phyloP scores from a whole-genome alignment of 2,329 filamentous ascomycete species.

The Blastomyces percursus region DNA sequence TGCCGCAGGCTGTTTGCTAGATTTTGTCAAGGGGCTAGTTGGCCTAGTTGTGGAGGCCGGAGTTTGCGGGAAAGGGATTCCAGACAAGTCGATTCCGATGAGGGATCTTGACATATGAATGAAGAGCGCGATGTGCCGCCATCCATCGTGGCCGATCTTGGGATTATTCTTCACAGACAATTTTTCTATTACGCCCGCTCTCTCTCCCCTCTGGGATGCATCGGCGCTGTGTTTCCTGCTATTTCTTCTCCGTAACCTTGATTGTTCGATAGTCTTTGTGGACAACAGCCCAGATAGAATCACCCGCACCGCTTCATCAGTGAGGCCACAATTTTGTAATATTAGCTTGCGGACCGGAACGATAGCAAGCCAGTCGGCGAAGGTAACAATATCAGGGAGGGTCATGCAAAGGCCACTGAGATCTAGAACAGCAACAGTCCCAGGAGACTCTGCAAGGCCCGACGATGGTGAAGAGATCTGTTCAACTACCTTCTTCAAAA shows the following conservation, averaged over 20 bases:
- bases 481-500: slow-evolving; percentile 82
- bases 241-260: slow-evolving; percentile 39
- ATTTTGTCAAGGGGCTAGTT: slow-evolving; percentile 10
- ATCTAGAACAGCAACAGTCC: slow-evolving; percentile 73
- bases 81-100: slow-evolving; percentile 75
- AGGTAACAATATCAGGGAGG: slow-evolving; percentile 68
- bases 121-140: slow-evolving; percentile 84
- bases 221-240: slow-evolving; percentile 29
- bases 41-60: slow-evolving; percentile 20
- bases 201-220: slow-evolving; percentile 23
- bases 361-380: slow-evolving; percentile 88
- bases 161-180: slow-evolving; percentile 79
- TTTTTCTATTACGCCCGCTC: slow-evolving; percentile 66
- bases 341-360: slow-evolving; percentile 81
- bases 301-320: slow-evolving; percentile 75
- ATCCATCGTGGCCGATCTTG: slow-evolving; percentile 74
- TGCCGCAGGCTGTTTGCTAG: slow-evolving; percentile 33
- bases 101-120: slow-evolving; percentile 81
- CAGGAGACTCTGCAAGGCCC: slow-evolving; percentile 50
- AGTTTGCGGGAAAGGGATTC: slow-evolving; percentile 60
- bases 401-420: slow-evolving; percentile 76
- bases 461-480: slow-evolving; percentile 67
- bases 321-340: slow-evolving; percentile 76
- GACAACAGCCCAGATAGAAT: slow-evolving; percentile 77
- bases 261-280: slow-evolving; percentile 55